Base-by-base conservation (phyloP, 768 basidiomycete species). In the Boletus eberwhitei region DNA sequence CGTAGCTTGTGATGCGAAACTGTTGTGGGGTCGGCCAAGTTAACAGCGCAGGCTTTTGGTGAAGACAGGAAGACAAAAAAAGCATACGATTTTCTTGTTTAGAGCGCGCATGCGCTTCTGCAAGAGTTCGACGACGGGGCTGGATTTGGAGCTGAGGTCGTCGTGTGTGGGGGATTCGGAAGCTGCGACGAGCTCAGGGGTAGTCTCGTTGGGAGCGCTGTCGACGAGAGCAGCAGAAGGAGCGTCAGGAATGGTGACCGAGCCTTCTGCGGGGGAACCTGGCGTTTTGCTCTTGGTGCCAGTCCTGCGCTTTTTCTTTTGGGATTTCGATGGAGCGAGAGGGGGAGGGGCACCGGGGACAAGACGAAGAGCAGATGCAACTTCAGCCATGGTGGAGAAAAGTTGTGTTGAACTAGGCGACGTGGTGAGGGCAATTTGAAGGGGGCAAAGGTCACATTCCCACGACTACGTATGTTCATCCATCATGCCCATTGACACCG, bases 341-440 rank as follows among this genome's bases (percentile, higher is more conserved):
- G 84, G 82, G 0, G 85, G 84, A 50, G 85, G 88, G 13, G 90
- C 90, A 43, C 90, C 90, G 24, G 90, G 90, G 53, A 93, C 78
- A 58, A 88, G 65, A 53, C 90, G 86, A 34, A 73, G 70, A 35
- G 71, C 59, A 29, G 63, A 6, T 45, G 70, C 62, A 16, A 36
- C 21, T 43, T 74, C 75, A 46, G 69, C 64, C 76, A 78, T 79
- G 54, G 39, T 38, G 29, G 35, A 50, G 44, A 43, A 37, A 17
- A 12, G 32, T 34, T 34, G 44, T 8, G 48, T 54, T 24, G 49
- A 49, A 48, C 34, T 29, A 46, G 54, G 17, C 37, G 36, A 48
- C 17, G 45, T 44, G 60, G 50, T 44, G 48, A 59, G 2, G 24
- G 35, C 29, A 59, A 55, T 62, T 64, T 66, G 51, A 60, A 55